Conservation (phyloP, 495 filamentous ascomycete species). For the Penicillium malachiteum region DNA sequence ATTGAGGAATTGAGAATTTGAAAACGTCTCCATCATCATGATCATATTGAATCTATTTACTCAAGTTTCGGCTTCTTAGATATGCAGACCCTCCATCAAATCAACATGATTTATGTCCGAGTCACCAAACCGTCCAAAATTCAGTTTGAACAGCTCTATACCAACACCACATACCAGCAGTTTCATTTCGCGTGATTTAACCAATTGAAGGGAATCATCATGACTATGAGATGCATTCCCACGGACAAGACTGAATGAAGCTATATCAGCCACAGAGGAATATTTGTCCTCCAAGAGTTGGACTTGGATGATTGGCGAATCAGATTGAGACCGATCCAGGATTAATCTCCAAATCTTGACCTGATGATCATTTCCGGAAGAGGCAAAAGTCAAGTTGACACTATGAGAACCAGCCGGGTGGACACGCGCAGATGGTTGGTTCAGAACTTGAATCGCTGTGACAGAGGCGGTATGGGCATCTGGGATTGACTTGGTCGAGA, state of each 20-base stretch:
- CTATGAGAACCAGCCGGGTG: neutral
- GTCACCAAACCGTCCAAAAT: too few relatives aligned
- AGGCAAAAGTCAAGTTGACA: conserved; percentile 45
- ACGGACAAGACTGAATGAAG: conserved; percentile 41
- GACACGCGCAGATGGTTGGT: neutral
- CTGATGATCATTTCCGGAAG: conserved; percentile 77
- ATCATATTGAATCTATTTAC: too few relatives aligned
- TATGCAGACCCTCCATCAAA: neutral
- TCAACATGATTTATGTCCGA: conserved; percentile 10
- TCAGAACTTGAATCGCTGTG: conserved; percentile 60
- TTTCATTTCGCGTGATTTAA: conserved; percentile 1
- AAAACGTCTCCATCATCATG: too few relatives aligned
- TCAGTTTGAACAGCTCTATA: conserved; percentile 46
- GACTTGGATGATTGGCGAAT: conserved; percentile 41
- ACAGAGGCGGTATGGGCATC: conserved; percentile 80
- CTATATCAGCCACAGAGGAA: conserved; percentile 66
- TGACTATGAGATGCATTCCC: neutral
- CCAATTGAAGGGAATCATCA: neutral
- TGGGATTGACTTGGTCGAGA: conserved; percentile 57
- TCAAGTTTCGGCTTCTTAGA: too few relatives aligned
- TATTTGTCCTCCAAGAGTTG: conserved; percentile 48
- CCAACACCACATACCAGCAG: conserved; percentile 56
- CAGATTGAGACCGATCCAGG: conserved; percentile 31
- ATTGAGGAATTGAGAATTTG: too few relatives aligned
- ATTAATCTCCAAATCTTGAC: conserved; percentile 68